Evolutionary conservation across 768 basidiomycete genomes (phyloP).

Genomic region (Suillus subaureus): DNA sequence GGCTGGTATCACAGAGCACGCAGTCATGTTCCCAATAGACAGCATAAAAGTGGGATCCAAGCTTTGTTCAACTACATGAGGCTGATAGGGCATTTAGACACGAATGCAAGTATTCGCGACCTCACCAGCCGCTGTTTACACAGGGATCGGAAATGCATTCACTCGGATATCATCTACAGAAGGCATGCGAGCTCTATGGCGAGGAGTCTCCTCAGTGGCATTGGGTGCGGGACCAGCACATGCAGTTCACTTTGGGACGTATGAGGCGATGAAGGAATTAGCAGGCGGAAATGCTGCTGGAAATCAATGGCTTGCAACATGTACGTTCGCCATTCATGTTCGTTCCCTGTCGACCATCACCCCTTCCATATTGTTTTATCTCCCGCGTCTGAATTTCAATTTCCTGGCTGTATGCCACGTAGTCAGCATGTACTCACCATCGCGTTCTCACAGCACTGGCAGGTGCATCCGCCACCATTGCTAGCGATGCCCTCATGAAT

Average conservation of each 20-base stretch:
- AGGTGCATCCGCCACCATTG: constrained; percentile 92
- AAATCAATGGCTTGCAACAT: constrained; percentile 87
- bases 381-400: background rate
- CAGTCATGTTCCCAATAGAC: constrained; percentile 98
- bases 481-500: constrained; percentile 98
- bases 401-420: background rate
- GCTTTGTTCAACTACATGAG: constrained; percentile 9
- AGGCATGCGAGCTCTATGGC: constrained; percentile 89
- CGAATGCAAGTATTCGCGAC: constrained; percentile 98
- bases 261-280: constrained; percentile 93
- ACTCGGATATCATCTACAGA: constrained; percentile 93
- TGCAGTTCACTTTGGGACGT: constrained; percentile 95
- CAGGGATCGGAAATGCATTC: constrained; percentile 88
- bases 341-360: constrained; percentile 7
- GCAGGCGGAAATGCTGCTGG: constrained; percentile 79
- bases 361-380: constrained; percentile 9
- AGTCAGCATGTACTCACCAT: constrained; percentile 14
- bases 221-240: constrained; percentile 98
- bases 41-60: constrained; percentile 82
- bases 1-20: constrained; percentile 99
- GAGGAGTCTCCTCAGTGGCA: constrained; percentile 94
- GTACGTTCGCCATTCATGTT: constrained; percentile 48
- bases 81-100: constrained; percentile 55
- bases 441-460: constrained; percentile 67
- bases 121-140: constrained; percentile 84